Evolutionary conservation across 768 basidiomycete species (phyloP).

Genomic region (Termitomyces eurrhizus): DNA sequence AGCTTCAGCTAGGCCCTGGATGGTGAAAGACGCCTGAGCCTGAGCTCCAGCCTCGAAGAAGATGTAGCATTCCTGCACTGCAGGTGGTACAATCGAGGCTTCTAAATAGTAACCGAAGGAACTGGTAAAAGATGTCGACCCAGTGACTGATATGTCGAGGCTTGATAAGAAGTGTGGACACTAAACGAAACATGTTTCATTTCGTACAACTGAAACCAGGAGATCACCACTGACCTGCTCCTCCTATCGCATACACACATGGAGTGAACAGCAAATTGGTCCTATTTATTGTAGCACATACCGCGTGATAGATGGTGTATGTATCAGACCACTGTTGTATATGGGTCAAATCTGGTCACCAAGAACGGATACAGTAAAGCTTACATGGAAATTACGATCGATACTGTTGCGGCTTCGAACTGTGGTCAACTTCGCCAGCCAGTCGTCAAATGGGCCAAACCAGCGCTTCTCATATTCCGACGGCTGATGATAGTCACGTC

Average conservation of each 20-base stretch:
- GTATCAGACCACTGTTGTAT: background rate
- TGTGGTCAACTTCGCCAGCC: background rate
- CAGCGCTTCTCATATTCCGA: background rate
- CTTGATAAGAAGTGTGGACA: background rate
- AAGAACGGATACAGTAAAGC: background rate
- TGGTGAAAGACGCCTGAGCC: background rate
- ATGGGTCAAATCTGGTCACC: background rate
- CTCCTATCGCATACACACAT: background rate
- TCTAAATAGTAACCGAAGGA: background rate
- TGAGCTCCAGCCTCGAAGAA: background rate
- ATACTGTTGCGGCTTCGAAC: background rate
- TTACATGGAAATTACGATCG: background rate
- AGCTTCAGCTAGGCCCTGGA: background rate
- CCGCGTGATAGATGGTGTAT: background rate
- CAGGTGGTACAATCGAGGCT: background rate
- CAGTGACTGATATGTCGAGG: slow-evolving; percentile 1
- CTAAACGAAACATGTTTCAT: background rate
- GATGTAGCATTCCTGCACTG: background rate
- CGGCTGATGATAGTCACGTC: background rate
- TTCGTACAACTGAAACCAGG: background rate
- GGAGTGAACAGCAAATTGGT: background rate
- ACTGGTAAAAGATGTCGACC: background rate
- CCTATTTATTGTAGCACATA: background rate
- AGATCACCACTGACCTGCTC: background rate
- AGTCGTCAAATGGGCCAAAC: background rate